phyloP scores from a whole-genome alignment of 1,284 basidiomycete species.

The Thecaphora thlaspeos region DNA sequence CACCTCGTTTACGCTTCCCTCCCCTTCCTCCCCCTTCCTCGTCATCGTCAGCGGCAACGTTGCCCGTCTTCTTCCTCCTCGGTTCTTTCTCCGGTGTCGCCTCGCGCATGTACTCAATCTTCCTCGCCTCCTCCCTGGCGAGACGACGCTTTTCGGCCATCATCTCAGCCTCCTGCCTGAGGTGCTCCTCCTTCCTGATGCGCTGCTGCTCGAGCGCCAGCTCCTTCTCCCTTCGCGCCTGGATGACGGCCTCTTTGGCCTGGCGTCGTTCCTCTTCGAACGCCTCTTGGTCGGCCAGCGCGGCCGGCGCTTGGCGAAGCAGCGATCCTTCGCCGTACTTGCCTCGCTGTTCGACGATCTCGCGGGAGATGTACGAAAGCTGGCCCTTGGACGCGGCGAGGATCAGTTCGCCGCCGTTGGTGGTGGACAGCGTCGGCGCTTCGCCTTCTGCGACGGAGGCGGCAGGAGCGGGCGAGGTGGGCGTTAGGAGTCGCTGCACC shows the following conservation, averaged over 20 bases:
- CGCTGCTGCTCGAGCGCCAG: conserved; percentile 39
- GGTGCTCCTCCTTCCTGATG: conserved; percentile 43
- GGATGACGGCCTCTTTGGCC: conserved; percentile 35
- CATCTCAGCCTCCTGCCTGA: conserved; percentile 39
- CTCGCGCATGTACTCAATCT: conserved; percentile 49
- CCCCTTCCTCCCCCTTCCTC: conserved; percentile 19
- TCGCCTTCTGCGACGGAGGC: not conserved
- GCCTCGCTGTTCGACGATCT: conserved; percentile 53
- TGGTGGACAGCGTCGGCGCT: not conserved
- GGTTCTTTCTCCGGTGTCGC: conserved; percentile 34
- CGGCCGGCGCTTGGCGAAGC: conserved; percentile 31
- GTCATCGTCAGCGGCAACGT: conserved; percentile 25
- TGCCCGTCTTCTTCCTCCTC: conserved; percentile 9
- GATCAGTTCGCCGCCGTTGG: conserved; percentile 24
- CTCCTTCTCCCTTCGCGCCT: conserved; percentile 43
- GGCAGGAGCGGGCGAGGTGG: conserved; percentile 6
- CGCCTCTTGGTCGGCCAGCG: conserved; percentile 38
- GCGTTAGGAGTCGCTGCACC: conserved; percentile 27
- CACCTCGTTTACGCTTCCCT: conserved; percentile 18
- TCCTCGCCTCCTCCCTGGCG: conserved; percentile 43
- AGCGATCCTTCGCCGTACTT: conserved; percentile 51
- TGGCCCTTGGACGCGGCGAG: conserved; percentile 41
- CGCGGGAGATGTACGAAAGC: conserved; percentile 48
- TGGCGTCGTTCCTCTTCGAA: conserved; percentile 39
- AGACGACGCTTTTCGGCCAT: conserved; percentile 45